A percentile compares a stretch with the other conserved stretches of the same genome.
Evolutionary conservation across 169 alveolate genomes (phyloP).

Genomic region (Cryptosporidium bovis): DNA sequence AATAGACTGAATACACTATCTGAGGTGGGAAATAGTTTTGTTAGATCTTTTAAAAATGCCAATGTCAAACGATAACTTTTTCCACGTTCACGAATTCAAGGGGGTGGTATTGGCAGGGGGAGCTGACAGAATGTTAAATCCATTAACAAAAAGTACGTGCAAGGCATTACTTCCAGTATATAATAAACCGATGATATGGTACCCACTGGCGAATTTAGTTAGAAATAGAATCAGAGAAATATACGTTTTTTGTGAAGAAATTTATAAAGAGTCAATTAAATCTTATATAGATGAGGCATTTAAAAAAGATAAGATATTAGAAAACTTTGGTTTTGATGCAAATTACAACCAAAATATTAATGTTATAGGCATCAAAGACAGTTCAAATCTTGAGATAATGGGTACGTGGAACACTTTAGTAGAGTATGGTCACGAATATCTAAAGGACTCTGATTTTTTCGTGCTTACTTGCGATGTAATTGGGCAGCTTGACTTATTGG

Average conservation of each 20-base stretch:
- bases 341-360: conserved; percentile 17
- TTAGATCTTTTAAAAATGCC: conserved; percentile 20
- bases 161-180: conserved; percentile 77
- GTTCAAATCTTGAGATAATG: conserved; percentile 3
- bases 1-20: background rate
- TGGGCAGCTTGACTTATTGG: conserved; percentile 45
- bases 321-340: conserved; percentile 40
- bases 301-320: background rate
- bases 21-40: background rate
- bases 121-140: conserved; percentile 75
- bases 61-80: conserved; percentile 23
- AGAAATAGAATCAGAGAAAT: conserved; percentile 47
- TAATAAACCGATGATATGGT: conserved; percentile 77
- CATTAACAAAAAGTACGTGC: conserved; percentile 48
- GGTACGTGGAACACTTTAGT: conserved; percentile 53
- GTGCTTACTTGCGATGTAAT: conserved; percentile 64
- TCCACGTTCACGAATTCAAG: conserved; percentile 62
- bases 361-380: conserved; percentile 45
- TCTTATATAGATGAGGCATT: conserved; percentile 24
- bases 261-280: background rate
- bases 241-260: conserved; percentile 37
- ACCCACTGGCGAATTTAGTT: conserved; percentile 49
- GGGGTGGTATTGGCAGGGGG: conserved; percentile 79
- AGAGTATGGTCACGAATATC: conserved; percentile 22
- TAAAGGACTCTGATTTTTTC: conserved; percentile 52